Percentiles rank a stretch among this genome's conserved stretches.
Evolutionary conservation across 2,329 filamentous ascomycete species (phyloP).

Genomic region (Phialophora tarda): DNA sequence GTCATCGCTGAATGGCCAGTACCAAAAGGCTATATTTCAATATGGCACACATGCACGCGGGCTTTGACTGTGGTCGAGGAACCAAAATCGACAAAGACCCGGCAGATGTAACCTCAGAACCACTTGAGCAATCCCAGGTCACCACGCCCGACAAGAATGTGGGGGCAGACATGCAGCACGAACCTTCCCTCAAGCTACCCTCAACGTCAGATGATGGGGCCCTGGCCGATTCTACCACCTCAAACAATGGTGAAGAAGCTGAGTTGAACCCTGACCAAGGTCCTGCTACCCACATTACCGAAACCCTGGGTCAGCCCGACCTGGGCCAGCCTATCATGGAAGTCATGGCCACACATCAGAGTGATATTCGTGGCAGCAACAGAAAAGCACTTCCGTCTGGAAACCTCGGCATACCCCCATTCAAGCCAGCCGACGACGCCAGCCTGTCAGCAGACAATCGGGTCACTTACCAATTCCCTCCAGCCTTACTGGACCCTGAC

Average conservation of each 20-base stretch:
- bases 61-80: conserved; percentile 2
- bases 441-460: not conserved
- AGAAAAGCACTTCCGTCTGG: conserved; percentile 23
- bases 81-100: not conserved
- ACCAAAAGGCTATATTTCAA: not conserved
- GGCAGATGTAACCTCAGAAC: not conserved
- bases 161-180: not conserved
- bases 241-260: not conserved
- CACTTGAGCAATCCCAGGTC: not conserved
- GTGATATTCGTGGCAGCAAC: conserved; percentile 1
- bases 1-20: not conserved
- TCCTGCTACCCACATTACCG: not conserved
- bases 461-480: conserved; percentile 13
- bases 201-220: not conserved
- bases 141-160: not conserved
- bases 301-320: not conserved
- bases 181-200: not conserved
- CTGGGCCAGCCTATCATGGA: not conserved
- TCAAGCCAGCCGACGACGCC: not conserved
- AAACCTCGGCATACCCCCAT: conserved; percentile 17
- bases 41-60: not conserved
- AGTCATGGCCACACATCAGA: not conserved
- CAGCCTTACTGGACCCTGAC: conserved; percentile 2
- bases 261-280: not conserved
- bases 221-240: not conserved